Evolutionary conservation across 805 yeast species (phyloP), one percentile per base, ranked within the genome.

Genomic region (Ogataea pini): DNA sequence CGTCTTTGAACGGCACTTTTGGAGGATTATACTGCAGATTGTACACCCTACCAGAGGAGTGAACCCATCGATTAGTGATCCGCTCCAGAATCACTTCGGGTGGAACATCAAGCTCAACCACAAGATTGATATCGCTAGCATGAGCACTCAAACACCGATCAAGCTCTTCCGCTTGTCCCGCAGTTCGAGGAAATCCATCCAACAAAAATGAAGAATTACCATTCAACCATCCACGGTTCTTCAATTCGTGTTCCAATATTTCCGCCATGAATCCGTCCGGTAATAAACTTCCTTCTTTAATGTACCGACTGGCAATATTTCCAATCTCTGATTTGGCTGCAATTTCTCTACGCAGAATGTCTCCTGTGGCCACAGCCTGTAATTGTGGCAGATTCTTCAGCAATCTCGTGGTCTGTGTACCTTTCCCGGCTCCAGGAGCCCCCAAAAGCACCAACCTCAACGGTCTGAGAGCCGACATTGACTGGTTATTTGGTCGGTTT

Each of bases 381-480:
- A 91, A 65, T 32, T 57, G 53, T 1, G 85, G 77, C 49, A 83
- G 75, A 34, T 70, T 67, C 44, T 78, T 76, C 49, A 85, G 64
- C 4, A 91, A 71, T 50, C 83, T 75, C 2, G 85, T 69, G 0
- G 96, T 86, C 56, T 86, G 87, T 0, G 98, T 91, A 1, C 97
- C 97, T 63, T 91, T 91, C 1, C 98, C 98, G 1, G 96, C 78
- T 0, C 98, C 98, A 0, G 98, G 98, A 0, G 97, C 96, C 3
- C 97, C 97, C 20, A 92, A 70, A 7, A 91, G 72, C 22, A 91
- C 73, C 32, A 89, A 67, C 58, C 97, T 72, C 14, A 86, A 63
- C 1, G 91, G 83, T 28, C 33, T 27, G 40, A 36, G 40, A n/a
- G 34, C 18, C 10, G 29, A 25, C 40, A 36, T 36, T 20, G 27